phyloP scores from a whole-genome alignment of 1,284 basidiomycete genomes.

The Sphaerobolus stellatus region DNA sequence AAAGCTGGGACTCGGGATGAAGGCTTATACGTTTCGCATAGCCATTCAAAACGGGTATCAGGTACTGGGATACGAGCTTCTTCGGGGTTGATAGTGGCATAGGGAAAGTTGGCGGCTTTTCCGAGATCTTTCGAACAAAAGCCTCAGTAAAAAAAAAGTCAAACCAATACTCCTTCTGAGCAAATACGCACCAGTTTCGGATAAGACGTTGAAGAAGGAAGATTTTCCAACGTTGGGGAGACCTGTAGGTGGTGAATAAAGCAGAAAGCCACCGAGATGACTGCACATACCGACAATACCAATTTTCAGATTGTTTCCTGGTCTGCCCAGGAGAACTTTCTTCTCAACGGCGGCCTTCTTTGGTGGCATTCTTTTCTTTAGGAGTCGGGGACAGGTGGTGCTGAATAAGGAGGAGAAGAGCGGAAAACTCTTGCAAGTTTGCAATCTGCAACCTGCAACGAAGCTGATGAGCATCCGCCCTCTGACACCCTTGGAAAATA shows the following conservation, averaged over 20 bases:
- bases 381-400: background rate
- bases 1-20: slow-evolving; percentile 87
- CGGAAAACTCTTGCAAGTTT: slow-evolving; percentile 1
- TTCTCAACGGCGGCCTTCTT: slow-evolving; percentile 76
- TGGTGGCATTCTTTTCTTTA: slow-evolving; percentile 74
- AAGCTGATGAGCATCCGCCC: slow-evolving; percentile 10
- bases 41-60: slow-evolving; percentile 93
- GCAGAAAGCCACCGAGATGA: slow-evolving; percentile 19
- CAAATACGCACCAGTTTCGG: slow-evolving; percentile 70
- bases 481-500: slow-evolving; percentile 6
- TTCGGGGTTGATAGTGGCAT: slow-evolving; percentile 92
- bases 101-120: slow-evolving; percentile 98
- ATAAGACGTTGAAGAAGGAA: slow-evolving; percentile 93
- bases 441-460: slow-evolving; percentile 1
- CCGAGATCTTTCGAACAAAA: slow-evolving; percentile 90
- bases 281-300: slow-evolving; percentile 88
- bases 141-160: slow-evolving; percentile 9
- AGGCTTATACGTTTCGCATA: slow-evolving; percentile 90
- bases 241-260: slow-evolving; percentile 44
- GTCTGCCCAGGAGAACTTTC: slow-evolving; percentile 83
- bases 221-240: slow-evolving; percentile 94
- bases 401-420: background rate
- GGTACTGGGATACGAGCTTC: slow-evolving; percentile 98
- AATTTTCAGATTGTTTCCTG: slow-evolving; percentile 92
- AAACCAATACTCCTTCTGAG: slow-evolving; percentile 5